Base-by-base conservation (phyloP, 2,329 filamentous ascomycete species). In the Didymella exigua region DNA sequence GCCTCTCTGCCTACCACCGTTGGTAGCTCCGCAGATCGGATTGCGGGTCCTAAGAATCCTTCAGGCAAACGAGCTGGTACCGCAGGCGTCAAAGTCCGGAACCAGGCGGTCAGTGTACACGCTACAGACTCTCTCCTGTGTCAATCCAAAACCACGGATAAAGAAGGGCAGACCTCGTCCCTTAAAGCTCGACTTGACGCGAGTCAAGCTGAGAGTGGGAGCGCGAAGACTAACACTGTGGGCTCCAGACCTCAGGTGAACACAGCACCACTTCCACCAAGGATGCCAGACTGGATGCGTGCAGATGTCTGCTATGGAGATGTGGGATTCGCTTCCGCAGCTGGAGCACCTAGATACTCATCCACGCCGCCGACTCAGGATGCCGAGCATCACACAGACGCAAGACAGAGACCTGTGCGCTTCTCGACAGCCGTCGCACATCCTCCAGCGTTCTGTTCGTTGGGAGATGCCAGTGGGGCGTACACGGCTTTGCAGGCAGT, bases 261-360 rank as follows among this genome's bases (percentile, higher is more conserved):
- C 19, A 44, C 11, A 26, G 7, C 31, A 21, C 5, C 23, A n/a
- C 11, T 11, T 33, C 13, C 33, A 2, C 14, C 10, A 5, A 44
- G 34, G 18, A 31, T 43, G 26, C 44, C 51, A 16, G 51, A 49
- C 16, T 44, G 44, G 38, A 54, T 38, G 38, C 44, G 33, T 16
- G n/a, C 43, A 19, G 51, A 34, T 33, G 18, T 43, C 3, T 26
- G 21, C 19, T 49, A 38, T 27, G 38, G 38, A 30, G 5, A 44
- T 5, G 24, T 43, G 9, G 44, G 37, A 2, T 34, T 31, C 16
- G 7, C 30, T 23, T 31, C 43, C 24, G 23, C 16, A 5, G 11
- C 37, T 11, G 7, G 37, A 24, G 3, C 10, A 16, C 24, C 31
- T 13, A 19, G 37, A 8, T 37, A 37, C 18, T 38, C 33, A 1